Percentiles rank a stretch among this genome's conserved stretches.
Evolutionary conservation across 2,329 filamentous ascomycete genomes (phyloP).

Genomic region (Alternaria hordeiaustralica): DNA sequence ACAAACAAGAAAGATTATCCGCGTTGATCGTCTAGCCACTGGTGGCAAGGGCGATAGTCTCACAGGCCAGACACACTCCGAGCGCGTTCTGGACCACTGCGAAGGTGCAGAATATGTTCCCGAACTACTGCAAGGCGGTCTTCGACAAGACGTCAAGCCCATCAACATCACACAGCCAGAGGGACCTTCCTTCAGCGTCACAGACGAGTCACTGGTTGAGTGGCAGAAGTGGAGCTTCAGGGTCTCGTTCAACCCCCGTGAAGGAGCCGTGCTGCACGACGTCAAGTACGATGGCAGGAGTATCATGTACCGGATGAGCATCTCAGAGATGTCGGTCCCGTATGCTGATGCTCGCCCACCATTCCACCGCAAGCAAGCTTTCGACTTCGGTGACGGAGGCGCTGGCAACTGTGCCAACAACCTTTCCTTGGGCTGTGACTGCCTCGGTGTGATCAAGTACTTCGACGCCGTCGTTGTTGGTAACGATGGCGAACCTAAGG

Average conservation of each 20-base stretch:
- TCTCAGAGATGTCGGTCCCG: slow-evolving; percentile 73
- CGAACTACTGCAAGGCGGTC: slow-evolving; percentile 48
- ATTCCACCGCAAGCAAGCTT: slow-evolving; percentile 73
- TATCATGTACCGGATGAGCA: slow-evolving; percentile 70
- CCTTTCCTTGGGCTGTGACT: slow-evolving; percentile 70
- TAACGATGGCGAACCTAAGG: slow-evolving; percentile 61
- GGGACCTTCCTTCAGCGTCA: slow-evolving; percentile 69
- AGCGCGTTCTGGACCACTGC: slow-evolving; percentile 56
- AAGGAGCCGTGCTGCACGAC: slow-evolving; percentile 76
- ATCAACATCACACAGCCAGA: slow-evolving; percentile 75
- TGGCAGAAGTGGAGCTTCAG: slow-evolving; percentile 57
- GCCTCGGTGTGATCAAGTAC: slow-evolving; percentile 71
- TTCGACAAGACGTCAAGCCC: slow-evolving; percentile 63
- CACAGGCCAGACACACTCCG: slow-evolving; percentile 48
- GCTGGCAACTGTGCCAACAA: slow-evolving; percentile 73
- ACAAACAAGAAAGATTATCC: slow-evolving; percentile 42
- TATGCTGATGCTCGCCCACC: slow-evolving; percentile 70
- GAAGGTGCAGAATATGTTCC: slow-evolving; percentile 58
- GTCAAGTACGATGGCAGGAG: slow-evolving; percentile 70
- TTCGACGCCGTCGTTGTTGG: slow-evolving; percentile 64
- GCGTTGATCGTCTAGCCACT: slow-evolving; percentile 47
- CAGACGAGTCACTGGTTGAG: slow-evolving; percentile 51
- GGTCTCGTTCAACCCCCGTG: slow-evolving; percentile 49
- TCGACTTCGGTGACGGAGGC: slow-evolving; percentile 74
- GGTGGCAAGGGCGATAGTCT: slow-evolving; percentile 48